Percentiles rank a stretch among this genome's conserved stretches.
Conservation (phyloP, 257 asterid species). For the Misopates orontium region DNA sequence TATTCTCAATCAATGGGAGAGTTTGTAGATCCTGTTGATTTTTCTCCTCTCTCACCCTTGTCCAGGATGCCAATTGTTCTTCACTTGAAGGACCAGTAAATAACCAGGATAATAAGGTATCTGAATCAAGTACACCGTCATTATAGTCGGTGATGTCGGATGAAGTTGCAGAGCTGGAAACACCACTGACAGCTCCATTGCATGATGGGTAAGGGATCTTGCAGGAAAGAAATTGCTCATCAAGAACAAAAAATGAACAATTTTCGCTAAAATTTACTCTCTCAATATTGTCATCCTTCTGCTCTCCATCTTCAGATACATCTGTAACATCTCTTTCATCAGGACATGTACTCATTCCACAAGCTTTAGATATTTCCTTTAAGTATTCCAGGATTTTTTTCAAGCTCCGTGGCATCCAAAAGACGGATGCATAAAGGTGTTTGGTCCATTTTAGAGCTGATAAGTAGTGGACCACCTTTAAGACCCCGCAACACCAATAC, state of each 20-base stretch:
- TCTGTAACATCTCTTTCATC: conserved; percentile 59
- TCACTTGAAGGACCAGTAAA: conserved; percentile 68
- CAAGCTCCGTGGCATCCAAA: conserved; percentile 75
- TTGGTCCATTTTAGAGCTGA: conserved; percentile 59
- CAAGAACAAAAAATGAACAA: conserved; percentile 63
- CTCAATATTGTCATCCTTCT: conserved; percentile 55
- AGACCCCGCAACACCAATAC: conserved; percentile 78
- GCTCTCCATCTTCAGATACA: conserved; percentile 34
- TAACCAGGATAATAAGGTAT: conserved; percentile 86
- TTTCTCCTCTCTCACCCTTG: conserved; percentile 62
- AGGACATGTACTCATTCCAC: conserved; percentile 66
- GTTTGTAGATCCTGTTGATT: conserved; percentile 63
- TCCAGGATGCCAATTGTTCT: conserved; percentile 73
- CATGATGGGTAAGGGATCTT: conserved; percentile 34
- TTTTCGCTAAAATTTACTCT: conserved; percentile 61
- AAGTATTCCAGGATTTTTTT: conserved; percentile 68
- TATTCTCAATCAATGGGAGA: no score
- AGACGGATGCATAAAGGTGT: conserved; percentile 82
- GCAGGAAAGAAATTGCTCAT: conserved; percentile 63
- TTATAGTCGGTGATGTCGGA: conserved; percentile 42
- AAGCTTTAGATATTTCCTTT: no score
- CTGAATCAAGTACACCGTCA: conserved; percentile 60
- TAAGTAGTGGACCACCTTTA: conserved; percentile 69
- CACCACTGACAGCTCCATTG: conserved; percentile 35
- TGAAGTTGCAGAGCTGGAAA: conserved; percentile 34